Conservation (phyloP, 2,329 filamentous ascomycete species). For the Canariomyces notabilis region DNA sequence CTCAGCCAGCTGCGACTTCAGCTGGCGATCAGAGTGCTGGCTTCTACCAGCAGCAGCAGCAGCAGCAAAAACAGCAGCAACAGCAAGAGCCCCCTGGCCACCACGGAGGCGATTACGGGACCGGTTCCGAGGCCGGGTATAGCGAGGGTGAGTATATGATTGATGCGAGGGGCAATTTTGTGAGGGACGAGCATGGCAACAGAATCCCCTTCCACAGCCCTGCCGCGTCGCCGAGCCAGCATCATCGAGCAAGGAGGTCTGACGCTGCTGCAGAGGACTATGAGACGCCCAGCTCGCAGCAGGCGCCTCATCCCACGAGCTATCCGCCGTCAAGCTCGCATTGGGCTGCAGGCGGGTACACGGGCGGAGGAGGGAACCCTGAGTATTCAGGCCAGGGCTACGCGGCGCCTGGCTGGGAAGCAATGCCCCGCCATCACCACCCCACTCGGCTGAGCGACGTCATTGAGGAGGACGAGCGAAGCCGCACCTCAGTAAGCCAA, state of each 20-base stretch:
- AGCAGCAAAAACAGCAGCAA: too few relatives aligned
- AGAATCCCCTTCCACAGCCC: constrained; percentile 50
- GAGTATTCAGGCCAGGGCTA: constrained; percentile 67
- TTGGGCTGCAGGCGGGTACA: constrained; percentile 38
- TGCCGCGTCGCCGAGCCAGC: constrained; percentile 33
- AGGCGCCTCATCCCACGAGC: constrained; percentile 27
- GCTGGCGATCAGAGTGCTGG: constrained; percentile 34
- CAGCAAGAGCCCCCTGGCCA: constrained; percentile 38
- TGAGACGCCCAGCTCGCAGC: constrained; percentile 46
- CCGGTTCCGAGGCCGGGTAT: constrained; percentile 56
- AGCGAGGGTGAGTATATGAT: constrained; percentile 68
- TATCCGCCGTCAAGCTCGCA: constrained; percentile 37
- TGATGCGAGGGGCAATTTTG: constrained; percentile 56
- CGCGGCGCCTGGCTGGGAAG: constrained; percentile 67
- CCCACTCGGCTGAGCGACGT: constrained; percentile 86
- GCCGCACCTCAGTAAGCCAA: constrained; percentile 66
- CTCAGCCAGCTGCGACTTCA: constrained; percentile 29
- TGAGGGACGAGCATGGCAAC: constrained; percentile 56
- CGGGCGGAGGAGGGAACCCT: constrained; percentile 31
- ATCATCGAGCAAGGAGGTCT: constrained; percentile 38
- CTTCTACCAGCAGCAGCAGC: constrained; percentile 45
- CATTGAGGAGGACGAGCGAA: constrained; percentile 75
- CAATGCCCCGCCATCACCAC: constrained; percentile 75
- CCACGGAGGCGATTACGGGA: constrained; percentile 45
- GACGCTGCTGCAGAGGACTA: constrained; percentile 53